Evolutionary conservation across 306 rosid species (phyloP).

Genomic region (Pyrus communis): DNA sequence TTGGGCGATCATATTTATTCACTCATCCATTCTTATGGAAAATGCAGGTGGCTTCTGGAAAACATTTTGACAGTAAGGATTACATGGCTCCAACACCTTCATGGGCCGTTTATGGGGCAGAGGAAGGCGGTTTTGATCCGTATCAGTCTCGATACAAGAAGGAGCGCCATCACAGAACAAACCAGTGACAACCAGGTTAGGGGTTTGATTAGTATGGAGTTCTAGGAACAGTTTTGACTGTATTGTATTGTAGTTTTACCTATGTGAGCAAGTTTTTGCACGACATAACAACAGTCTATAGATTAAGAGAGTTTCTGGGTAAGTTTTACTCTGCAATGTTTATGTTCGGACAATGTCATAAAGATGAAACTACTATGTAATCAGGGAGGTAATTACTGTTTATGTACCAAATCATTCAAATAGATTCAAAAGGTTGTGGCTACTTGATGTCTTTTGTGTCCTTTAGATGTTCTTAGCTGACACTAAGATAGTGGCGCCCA

Average conservation of each 20-base stretch:
- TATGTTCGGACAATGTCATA: not conserved
- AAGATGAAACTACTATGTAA: not conserved
- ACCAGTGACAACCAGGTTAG: constrained; percentile 43
- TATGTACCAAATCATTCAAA: not conserved
- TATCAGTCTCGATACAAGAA: constrained; percentile 68
- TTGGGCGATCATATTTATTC: not conserved
- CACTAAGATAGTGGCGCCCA: not conserved
- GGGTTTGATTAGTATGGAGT: not conserved
- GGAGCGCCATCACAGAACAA: constrained; percentile 82
- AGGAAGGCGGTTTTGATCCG: constrained; percentile 94
- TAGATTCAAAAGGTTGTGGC: not conserved
- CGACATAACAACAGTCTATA: not conserved
- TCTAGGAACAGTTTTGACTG: constrained; percentile 17
- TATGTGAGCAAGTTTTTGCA: not conserved
- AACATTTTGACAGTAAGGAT: constrained; percentile 64
- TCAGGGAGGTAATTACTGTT: no score
- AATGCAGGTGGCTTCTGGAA: constrained; percentile 84
- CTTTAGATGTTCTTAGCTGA: not conserved
- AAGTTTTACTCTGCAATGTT: not conserved
- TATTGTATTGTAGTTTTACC: constrained; percentile 14
- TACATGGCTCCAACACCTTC: constrained; percentile 88
- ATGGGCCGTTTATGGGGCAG: constrained; percentile 91
- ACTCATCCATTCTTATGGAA: constrained; percentile 5
- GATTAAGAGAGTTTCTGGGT: not conserved
- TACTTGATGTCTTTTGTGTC: not conserved